Base-by-base conservation (phyloP, 306 rosid genomes). In the Dryas alaskensis region DNA sequence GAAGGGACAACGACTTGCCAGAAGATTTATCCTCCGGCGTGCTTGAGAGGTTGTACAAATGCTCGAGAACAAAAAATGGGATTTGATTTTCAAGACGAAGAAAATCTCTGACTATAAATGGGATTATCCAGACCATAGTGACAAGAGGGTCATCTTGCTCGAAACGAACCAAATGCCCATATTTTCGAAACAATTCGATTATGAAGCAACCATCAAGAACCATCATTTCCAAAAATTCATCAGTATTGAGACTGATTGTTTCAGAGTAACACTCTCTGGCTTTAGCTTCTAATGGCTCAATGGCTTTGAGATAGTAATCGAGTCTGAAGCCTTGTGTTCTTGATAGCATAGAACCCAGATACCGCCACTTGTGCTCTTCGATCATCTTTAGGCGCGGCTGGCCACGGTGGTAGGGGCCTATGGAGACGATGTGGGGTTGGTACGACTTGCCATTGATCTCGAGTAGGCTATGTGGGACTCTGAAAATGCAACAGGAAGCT, bases 21-120 rank as follows among this genome's bases (percentile, higher is more conserved):
- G 72, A 59, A 1, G 17, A 68, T 46, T 67, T 79, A 55, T n/a
- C 43, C 25, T 54, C 71, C 0, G 81, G 65, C 5, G 39, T 65
- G 1, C 73, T 67, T 1, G 87, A 74, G 9, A 84, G 3, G 6
- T 85, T 73, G 31, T 71, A 92, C 3, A 90, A 48, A 1, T 19
- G 44, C 13, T 84, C 67, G 5, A 92, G 89, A 50, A 92, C 45
- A 40, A 84, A 87, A 65, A 66, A 87, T 0, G 98, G 98, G 10
- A 92, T 83, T 61, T 92, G 96, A 65, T 92, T 92, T 73, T 92
- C 96, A 0, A 92, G 88, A 37, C 85, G 78, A n/a, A 87, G 85
- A 52, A 89, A 85, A 25, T 92, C 96, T 5, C 88, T 51, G 54
- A 67, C 81, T 17, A 89, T 64, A 27, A 75, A 86, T 4, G 90